phyloP scores from a whole-genome alignment of 768 basidiomycete species.

The Kwoniella sp. region DNA sequence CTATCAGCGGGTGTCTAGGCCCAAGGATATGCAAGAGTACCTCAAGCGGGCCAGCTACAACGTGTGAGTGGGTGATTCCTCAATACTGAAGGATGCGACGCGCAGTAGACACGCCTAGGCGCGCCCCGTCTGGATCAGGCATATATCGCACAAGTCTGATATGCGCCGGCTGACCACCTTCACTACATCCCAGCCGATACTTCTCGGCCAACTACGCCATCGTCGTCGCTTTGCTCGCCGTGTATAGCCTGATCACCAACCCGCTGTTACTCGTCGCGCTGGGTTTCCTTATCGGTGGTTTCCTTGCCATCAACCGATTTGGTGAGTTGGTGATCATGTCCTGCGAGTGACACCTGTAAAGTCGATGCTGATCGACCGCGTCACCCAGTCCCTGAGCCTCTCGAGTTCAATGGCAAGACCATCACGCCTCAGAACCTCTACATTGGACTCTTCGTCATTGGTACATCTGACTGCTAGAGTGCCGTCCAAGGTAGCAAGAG shows the following conservation, averaged over 20 bases:
- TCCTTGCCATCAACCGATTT: constrained; percentile 79
- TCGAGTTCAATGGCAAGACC: constrained; percentile 72
- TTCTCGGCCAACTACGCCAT: constrained; percentile 81
- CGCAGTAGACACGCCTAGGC: too few relatives aligned
- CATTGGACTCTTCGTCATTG: constrained; percentile 77
- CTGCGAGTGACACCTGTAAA: too few relatives aligned
- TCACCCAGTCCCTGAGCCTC: constrained; percentile 68
- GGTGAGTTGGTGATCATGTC: constrained; percentile 58
- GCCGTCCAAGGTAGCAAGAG: background rate
- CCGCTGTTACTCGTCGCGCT: constrained; percentile 76
- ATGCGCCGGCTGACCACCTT: too few relatives aligned
- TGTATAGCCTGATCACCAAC: constrained; percentile 76
- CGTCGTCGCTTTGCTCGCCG: constrained; percentile 80
- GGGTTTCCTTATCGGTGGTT: constrained; percentile 84
- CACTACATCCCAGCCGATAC: constrained; percentile 60
- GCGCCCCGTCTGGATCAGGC: too few relatives aligned
- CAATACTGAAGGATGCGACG: too few relatives aligned
- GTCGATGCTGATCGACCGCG: background rate
- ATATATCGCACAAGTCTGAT: background rate
- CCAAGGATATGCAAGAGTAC: constrained; percentile 38
- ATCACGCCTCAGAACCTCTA: constrained; percentile 89
- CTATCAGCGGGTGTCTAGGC: constrained; percentile 33
- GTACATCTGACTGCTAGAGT: constrained; percentile 26
- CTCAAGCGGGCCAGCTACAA: constrained; percentile 43
- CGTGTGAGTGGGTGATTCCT: too few relatives aligned